Base-by-base conservation (phyloP, 768 basidiomycete species). In the Fomitopsis serialis region DNA sequence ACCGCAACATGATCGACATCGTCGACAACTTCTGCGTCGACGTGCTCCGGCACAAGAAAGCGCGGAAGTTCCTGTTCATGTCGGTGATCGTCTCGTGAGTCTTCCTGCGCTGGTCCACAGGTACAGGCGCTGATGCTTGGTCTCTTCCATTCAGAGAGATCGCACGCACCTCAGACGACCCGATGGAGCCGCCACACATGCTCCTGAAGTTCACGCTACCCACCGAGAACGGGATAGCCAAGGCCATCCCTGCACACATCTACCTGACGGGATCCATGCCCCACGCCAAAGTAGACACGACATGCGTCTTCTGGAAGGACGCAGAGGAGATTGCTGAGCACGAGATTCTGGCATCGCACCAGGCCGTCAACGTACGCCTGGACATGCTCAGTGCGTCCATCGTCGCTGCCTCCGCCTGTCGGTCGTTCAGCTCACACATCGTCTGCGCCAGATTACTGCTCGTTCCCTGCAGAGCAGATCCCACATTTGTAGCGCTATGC, bases 181-280 rank as follows among this genome's bases (percentile, higher is more conserved):
- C 48, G 19, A 9, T 49, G 36, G 48, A 49, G 48, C 48, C 48
- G 19, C 19, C n/a, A 8, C 48, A 49, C 48, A 49, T 49, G 48
- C 36, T 49, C 13, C 19, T 49, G 35, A 49, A 49, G 48, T 34
- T 49, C 22, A 40, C 25, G 21, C 24, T 49, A 19, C 35, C 48
- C 4, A n/a, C 34, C 5, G 48, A 49, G 6, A 37, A 4, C 5
- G 35, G 48, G 6, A 36, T 49, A 10, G 32, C 48, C 6, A 22
- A 23, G 21, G 48, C 35, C 8, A 40, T 49, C 36, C 21, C 35
- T 35, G 48, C 48, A 17, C 48, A 49, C 48, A 19, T 49, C 22
- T 49, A 49, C 36, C 36, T 37, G 7, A 3, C 48, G 8, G 48
- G 48, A 8, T 11, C 48, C n/a, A 6, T 49, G 6, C 48, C 48